Conservation (phyloP, 2,329 filamentous ascomycete genomes). For the Penicillium glabrum region DNA sequence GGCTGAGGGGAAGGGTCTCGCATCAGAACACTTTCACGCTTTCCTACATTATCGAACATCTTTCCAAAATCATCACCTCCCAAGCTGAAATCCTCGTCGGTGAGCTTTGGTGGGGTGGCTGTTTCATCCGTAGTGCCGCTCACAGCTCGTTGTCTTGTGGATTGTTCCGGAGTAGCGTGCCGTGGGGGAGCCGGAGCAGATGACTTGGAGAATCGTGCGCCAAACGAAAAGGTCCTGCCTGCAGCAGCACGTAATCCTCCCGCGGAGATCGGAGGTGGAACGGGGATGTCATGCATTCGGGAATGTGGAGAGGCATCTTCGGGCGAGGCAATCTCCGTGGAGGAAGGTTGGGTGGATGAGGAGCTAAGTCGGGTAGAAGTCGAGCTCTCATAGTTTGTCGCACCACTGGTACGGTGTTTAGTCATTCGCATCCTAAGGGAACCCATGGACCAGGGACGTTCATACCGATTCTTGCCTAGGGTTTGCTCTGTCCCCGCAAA, state of each 20-base stretch:
- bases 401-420: conserved; percentile 47
- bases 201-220: conserved; percentile 39
- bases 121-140: conserved; percentile 54
- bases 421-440: conserved; percentile 27
- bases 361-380: conserved; percentile 55
- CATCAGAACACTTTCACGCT: conserved; percentile 28
- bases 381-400: conserved; percentile 46
- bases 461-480: conserved; percentile 40
- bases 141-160: conserved; percentile 47
- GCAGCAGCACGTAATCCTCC: conserved; percentile 49
- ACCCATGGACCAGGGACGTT: conserved; percentile 11
- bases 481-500: conserved; percentile 36
- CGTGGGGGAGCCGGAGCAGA: conserved; percentile 23
- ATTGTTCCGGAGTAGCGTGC: conserved; percentile 24
- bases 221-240: conserved; percentile 56
- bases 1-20: conserved; percentile 24
- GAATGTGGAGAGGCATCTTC: conserved; percentile 39
- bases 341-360: conserved; percentile 57
- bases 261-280: conserved; percentile 40
- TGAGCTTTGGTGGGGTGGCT: conserved; percentile 52
- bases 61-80: conserved; percentile 50
- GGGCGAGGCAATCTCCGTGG: conserved; percentile 48
- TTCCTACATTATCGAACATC: conserved; percentile 52
- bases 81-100: conserved; percentile 46
- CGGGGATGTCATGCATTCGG: conserved; percentile 43